Conservation (phyloP, 805 yeast species). For the Ogataea methanolica region DNA sequence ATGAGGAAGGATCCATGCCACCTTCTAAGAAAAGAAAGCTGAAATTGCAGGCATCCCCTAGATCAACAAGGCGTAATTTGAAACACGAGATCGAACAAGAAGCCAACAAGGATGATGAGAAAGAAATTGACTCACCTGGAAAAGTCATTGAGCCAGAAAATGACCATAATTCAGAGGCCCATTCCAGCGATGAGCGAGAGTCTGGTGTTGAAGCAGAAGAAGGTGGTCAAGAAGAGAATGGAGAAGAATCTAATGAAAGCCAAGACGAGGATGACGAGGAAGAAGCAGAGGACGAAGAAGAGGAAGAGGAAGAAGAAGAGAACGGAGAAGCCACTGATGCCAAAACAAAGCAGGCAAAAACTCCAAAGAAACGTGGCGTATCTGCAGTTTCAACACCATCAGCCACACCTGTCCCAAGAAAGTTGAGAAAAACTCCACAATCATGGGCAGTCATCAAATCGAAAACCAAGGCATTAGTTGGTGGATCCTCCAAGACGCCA, state of each 20-base stretch:
- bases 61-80: slow-evolving; percentile 16
- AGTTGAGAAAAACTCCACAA: slow-evolving; percentile 14
- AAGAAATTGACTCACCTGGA: slow-evolving; percentile 1
- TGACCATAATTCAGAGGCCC: slow-evolving; percentile 1
- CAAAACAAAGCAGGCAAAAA: slow-evolving; percentile 3
- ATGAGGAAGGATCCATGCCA: background rate
- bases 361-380: slow-evolving; percentile 10
- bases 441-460: background rate
- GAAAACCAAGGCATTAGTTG: background rate
- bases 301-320: slow-evolving; percentile 3
- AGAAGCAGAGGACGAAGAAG: slow-evolving; percentile 2
- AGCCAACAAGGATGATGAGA: slow-evolving; percentile 4
- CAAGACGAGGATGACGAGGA: slow-evolving; percentile 1
- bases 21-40: slow-evolving; percentile 5
- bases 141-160: slow-evolving; percentile 3
- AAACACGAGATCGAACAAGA: slow-evolving; percentile 11
- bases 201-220: slow-evolving; percentile 2
- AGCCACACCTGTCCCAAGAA: slow-evolving; percentile 14
- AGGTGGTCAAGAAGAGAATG: slow-evolving; percentile 1
- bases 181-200: background rate
- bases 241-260: background rate
- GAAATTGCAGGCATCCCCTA: slow-evolving; percentile 6
- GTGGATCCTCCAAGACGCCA: slow-evolving; percentile 8
- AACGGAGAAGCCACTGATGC: slow-evolving; percentile 3
- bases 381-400: background rate